phyloP scores from a whole-genome alignment of 2,329 filamentous ascomycete genomes.

The Alternaria brassicae region DNA sequence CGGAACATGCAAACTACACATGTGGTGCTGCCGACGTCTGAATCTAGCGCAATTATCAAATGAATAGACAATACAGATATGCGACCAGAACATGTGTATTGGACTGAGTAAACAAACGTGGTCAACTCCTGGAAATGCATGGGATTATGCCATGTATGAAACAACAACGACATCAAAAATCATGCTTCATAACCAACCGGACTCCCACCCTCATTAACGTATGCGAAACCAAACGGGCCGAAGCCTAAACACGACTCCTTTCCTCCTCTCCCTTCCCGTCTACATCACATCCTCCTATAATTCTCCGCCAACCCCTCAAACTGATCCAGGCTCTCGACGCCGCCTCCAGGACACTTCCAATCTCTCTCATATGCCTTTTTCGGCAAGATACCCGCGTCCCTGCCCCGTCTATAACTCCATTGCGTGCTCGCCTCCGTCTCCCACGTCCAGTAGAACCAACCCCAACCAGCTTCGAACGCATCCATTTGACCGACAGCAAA shows the following conservation, averaged over 20 bases:
- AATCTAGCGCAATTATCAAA: no score
- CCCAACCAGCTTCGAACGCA: constrained; percentile 90
- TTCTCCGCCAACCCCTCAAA: constrained; percentile 56
- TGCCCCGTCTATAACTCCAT: constrained; percentile 89
- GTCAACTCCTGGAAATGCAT: not conserved
- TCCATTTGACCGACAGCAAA: constrained; percentile 98
- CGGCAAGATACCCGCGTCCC: constrained; percentile 81
- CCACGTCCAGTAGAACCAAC: constrained; percentile 99
- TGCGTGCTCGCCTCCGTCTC: constrained; percentile 83
- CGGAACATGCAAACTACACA: not conserved
- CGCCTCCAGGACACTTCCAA: constrained; percentile 51
- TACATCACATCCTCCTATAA: constrained; percentile 37
- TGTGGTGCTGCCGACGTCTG: no score
- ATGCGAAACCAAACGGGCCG: not conserved
- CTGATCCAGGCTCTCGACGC: constrained; percentile 44
- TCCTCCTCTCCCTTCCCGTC: not conserved
- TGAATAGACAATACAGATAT: not conserved
- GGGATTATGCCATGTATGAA: not conserved
- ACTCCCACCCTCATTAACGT: constrained; percentile 1
- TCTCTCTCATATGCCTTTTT: constrained; percentile 52
- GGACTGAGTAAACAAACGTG: not conserved
- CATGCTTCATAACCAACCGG: not conserved
- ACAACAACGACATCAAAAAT: not conserved
- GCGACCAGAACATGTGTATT: not conserved
- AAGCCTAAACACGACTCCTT: not conserved